Evolutionary conservation across 1,139 yeast genomes (phyloP).

Genomic region (Debaryomyces sp.): DNA sequence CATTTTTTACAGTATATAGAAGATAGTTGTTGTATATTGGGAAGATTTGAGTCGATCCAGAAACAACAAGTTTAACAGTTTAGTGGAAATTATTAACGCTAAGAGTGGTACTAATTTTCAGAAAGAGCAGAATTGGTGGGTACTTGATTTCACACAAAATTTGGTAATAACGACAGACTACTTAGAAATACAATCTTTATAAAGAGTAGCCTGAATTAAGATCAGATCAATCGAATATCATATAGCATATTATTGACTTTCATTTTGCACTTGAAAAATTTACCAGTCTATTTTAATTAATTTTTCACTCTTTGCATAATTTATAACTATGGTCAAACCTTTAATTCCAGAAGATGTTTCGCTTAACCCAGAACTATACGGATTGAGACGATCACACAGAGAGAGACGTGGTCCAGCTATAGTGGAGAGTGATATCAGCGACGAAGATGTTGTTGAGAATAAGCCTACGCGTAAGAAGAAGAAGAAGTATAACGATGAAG

Average conservation of each 20-base stretch:
- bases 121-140: not conserved
- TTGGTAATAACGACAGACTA: not conserved
- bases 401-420: conserved; percentile 51
- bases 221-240: not conserved
- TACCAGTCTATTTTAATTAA: not conserved
- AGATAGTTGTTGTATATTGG: not conserved
- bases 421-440: conserved; percentile 46
- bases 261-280: not conserved
- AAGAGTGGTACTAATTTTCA: not conserved
- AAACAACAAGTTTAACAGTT: not conserved
- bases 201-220: not conserved
- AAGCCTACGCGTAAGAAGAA: conserved; percentile 10
- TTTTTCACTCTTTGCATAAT: conserved; percentile 5
- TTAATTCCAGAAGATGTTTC: conserved; percentile 45
- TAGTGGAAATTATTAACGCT: not conserved
- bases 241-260: not conserved
- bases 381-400: conserved; percentile 84
- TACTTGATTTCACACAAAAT: not conserved
- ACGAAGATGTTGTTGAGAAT: conserved; percentile 27
- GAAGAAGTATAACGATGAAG: conserved; percentile 18
- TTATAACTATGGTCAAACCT: conserved; percentile 20
- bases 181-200: not conserved
- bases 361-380: conserved; percentile 85
- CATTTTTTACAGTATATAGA: not conserved
- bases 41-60: not conserved